Evolutionary conservation across 495 filamentous ascomycete genomes (phyloP).

Genomic region (Amniculicola lignicola): DNA sequence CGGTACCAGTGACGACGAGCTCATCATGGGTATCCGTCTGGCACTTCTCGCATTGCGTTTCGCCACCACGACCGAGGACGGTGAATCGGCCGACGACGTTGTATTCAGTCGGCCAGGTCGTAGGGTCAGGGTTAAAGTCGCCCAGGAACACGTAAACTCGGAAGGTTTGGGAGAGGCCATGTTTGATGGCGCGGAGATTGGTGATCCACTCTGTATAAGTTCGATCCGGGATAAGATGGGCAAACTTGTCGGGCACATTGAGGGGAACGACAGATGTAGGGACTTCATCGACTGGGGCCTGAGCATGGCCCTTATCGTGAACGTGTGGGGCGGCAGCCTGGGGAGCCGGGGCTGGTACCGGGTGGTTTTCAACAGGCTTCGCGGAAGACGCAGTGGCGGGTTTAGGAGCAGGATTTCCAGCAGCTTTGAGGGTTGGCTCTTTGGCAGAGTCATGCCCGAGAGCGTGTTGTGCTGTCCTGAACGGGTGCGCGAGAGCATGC

Average conservation of each 20-base stretch:
- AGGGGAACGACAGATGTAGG: neutral
- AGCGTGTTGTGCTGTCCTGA: neutral
- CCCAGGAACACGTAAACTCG: slow-evolving; percentile 26
- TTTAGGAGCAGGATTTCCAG: neutral
- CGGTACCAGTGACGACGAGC: slow-evolving; percentile 22
- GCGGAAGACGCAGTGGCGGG: neutral
- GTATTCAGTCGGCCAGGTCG: slow-evolving; percentile 17
- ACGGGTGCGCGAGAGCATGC: slow-evolving; percentile 13
- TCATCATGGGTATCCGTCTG: slow-evolving; percentile 10
- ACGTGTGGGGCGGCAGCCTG: neutral
- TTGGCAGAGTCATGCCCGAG: neutral
- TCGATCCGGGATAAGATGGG: slow-evolving; percentile 12
- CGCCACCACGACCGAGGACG: slow-evolving; percentile 20
- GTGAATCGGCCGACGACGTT: slow-evolving; percentile 29
- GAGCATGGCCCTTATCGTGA: no score
- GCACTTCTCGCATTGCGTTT: slow-evolving; percentile 21
- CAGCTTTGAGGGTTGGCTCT: neutral
- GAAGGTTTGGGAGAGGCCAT: slow-evolving; percentile 25
- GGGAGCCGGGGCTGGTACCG: neutral
- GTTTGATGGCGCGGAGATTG: slow-evolving; percentile 22
- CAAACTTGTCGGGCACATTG: slow-evolving; percentile 15
- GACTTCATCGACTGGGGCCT: no score
- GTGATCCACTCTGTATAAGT: slow-evolving; percentile 23
- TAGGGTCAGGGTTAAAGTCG: slow-evolving; percentile 22
- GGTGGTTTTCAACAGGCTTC: neutral